Evolutionary conservation across 257 asterid species (phyloP).

Genomic region (Jaltomata sinuosa): DNA sequence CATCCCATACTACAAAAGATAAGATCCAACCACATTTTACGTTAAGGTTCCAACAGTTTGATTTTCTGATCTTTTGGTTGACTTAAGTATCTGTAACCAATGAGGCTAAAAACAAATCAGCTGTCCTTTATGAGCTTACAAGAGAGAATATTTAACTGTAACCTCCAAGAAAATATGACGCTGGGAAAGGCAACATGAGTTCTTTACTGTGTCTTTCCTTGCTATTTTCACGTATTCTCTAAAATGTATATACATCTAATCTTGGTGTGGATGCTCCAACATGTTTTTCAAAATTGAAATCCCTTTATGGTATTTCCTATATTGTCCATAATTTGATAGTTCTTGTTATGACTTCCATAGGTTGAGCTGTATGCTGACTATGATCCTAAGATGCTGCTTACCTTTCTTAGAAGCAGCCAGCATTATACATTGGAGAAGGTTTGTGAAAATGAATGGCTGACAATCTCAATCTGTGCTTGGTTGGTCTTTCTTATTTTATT

Average conservation of each 20-base stretch:
- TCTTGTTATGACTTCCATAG: constrained; percentile 23
- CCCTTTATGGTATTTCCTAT: not conserved
- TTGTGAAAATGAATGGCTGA: constrained; percentile 3
- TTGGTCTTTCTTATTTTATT: not conserved
- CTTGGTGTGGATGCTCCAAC: not conserved
- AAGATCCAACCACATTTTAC: not conserved
- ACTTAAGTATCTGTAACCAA: not conserved
- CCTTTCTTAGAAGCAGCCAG: constrained; percentile 95
- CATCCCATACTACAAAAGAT: not conserved
- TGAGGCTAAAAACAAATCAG: not conserved
- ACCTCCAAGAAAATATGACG: not conserved
- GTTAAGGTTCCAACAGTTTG: not conserved
- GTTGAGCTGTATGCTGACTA: constrained; percentile 95
- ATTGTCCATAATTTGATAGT: not conserved
- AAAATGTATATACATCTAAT: not conserved
- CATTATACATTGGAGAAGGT: constrained; percentile 98
- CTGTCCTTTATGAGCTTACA: not conserved
- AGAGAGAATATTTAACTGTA: not conserved
- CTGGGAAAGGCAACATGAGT: not conserved
- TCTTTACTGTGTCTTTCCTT: not conserved
- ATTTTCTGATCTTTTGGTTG: not conserved
- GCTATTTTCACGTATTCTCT: not conserved
- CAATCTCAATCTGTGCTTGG: not conserved
- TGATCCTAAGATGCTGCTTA: constrained; percentile 85
- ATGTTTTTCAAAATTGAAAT: not conserved